Base-by-base conservation (phyloP, 768 basidiomycete genomes). In the Floccularia luteovirens region DNA sequence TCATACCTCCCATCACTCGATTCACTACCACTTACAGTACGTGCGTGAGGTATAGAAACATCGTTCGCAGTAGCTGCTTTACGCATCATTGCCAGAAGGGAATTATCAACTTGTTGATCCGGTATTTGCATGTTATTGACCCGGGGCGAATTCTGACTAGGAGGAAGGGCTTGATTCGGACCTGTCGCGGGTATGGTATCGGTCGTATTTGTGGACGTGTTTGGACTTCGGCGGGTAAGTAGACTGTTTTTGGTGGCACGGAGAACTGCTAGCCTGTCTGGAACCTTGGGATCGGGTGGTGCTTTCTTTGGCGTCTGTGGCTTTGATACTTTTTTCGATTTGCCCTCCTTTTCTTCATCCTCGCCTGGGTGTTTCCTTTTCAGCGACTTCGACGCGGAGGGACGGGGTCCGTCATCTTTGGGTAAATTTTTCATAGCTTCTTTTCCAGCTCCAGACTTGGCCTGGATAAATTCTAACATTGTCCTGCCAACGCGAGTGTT, bases 401-500 rank as follows among this genome's bases (percentile, higher is more conserved):
- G n/a, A n/a, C 31, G 19, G 41, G 19, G 5, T 28, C 30, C 12
- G 36, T 36, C 22, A 43, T 14, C 36, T 55, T 57, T 31, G 52
- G 37, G 36, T 56, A 48, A 41, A 41, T 31, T 2, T 46, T 50
- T 1, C 37, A 30, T 33, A 34, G n/a, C n/a, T n/a, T 17, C 25
- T 37, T 52, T 17, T 42, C 46, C 24, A 48, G 28, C 10, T 54
- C 45, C 39, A 54, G 39, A 0, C 58, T 58, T 33, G n/a, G n/a
- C n/a, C n/a, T 54, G 52, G 38, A 86, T 64, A 46, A 75, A 82
- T 6, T 66, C 64, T 5, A 75, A 51, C 60, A 87, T 58, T 4
- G 70, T 67, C 59, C 67, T 76, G 47, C 69, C 53, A 14, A 83
- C 76, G 5, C 72, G 63, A 1, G 50, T 47, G 44, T 89, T 89